phyloP scores from a whole-genome alignment of 768 basidiomycete genomes.

The Boletus sp. region DNA sequence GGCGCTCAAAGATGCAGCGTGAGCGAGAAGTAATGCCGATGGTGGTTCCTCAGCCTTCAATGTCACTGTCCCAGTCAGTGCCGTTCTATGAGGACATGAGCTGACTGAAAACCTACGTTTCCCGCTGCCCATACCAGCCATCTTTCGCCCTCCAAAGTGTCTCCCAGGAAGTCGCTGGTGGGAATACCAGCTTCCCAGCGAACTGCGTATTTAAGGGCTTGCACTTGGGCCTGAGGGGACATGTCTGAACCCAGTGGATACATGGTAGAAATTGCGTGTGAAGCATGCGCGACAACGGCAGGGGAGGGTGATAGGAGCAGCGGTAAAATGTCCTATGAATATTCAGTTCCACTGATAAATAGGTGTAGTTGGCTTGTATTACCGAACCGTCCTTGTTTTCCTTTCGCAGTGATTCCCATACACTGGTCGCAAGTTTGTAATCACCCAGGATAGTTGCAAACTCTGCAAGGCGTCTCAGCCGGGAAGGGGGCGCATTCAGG shows the following conservation, averaged over 20 bases:
- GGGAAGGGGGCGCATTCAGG: slow-evolving; percentile 48
- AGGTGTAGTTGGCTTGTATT: slow-evolving; percentile 8
- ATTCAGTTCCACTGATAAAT: slow-evolving; percentile 8
- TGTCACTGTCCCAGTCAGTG: slow-evolving; percentile 28
- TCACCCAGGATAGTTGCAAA: slow-evolving; percentile 93
- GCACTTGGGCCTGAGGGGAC: slow-evolving; percentile 64
- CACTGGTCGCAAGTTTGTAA: slow-evolving; percentile 72
- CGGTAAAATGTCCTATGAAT: slow-evolving; percentile 74
- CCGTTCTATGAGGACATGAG: slow-evolving; percentile 2
- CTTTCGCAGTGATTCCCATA: slow-evolving; percentile 87
- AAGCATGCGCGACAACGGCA: slow-evolving; percentile 56
- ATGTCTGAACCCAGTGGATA: slow-evolving; percentile 45
- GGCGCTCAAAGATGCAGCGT: slow-evolving; percentile 70
- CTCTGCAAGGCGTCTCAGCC: slow-evolving; percentile 88
- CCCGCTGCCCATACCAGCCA: slow-evolving; percentile 88
- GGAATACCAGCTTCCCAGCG: slow-evolving; percentile 75
- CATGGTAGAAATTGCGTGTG: slow-evolving; percentile 54
- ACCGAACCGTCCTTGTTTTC: slow-evolving; percentile 89
- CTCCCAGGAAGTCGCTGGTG: slow-evolving; percentile 54
- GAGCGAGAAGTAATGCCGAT: slow-evolving; percentile 74
- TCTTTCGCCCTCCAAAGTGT: slow-evolving; percentile 68
- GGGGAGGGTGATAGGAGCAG: slow-evolving; percentile 67
- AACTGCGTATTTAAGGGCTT: slow-evolving; percentile 63
- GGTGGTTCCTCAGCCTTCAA: slow-evolving; percentile 80
- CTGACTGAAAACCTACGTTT: slow-evolving; percentile 51